Conservation (phyloP, 2,329 filamentous ascomycete genomes). For the Trichoderma guizhouense region DNA sequence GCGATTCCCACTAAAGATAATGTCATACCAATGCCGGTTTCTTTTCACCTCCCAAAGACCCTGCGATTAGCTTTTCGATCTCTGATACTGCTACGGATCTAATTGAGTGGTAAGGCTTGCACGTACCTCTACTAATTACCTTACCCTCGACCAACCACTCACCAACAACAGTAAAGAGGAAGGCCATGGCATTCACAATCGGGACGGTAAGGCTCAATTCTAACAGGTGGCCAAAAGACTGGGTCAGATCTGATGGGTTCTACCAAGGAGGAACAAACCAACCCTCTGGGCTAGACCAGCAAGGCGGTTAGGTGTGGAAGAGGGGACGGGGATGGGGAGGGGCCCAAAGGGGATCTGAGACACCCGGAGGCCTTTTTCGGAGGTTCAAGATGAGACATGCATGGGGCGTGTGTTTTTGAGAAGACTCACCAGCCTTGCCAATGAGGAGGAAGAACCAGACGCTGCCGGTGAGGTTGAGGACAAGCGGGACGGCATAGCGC, state of each 20-base stretch:
- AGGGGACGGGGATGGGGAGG: neutral
- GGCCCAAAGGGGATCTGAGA: neutral
- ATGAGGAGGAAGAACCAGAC: constrained; percentile 96
- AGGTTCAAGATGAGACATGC: neutral
- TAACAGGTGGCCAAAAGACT: constrained; percentile 33
- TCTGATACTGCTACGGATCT: neutral
- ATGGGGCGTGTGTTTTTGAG: neutral
- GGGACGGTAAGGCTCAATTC: constrained; percentile 91
- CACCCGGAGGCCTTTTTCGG: neutral
- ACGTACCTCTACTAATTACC: constrained; percentile 72
- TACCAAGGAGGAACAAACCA: neutral
- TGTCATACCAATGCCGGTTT: constrained; percentile 79
- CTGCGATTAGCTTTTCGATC: constrained; percentile 4
- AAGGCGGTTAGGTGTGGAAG: constrained; percentile 12
- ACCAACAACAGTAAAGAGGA: constrained; percentile 90
- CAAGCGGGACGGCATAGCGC: constrained; percentile 76
- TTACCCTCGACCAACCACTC: constrained; percentile 96
- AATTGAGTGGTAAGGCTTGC: neutral
- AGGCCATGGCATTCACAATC: constrained; percentile 90
- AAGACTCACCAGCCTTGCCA: constrained; percentile 76
- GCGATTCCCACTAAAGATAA: constrained; percentile 77
- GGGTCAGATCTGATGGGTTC: neutral
- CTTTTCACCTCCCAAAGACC: constrained; percentile 40
- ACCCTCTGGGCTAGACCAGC: constrained; percentile 1
- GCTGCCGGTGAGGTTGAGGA: constrained; percentile 87